These are phyloP conservation scores for Aspergillus sp. DNA, from an alignment of 2,329 filamentous ascomycete genomes.

Conservation along the genomic window DNA sequence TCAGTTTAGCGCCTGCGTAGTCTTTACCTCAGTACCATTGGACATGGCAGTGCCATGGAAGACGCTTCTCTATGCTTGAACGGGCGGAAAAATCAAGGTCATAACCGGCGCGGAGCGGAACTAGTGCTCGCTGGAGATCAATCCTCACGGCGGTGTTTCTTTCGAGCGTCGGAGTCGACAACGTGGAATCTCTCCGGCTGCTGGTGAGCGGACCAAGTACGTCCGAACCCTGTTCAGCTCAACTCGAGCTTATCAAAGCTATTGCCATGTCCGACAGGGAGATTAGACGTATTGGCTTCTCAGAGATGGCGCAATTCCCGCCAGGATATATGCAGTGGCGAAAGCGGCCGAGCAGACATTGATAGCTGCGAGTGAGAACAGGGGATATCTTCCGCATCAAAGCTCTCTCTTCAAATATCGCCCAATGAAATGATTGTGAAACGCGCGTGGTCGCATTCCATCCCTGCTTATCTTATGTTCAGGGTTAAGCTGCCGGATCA, in stretches of 20 bases:
- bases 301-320: not conserved
- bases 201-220: not conserved
- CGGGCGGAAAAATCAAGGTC: not conserved
- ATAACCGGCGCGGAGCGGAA: not conserved
- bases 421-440: constrained; percentile 1
- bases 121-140: no score
- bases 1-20: not conserved
- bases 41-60: not conserved
- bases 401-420: not conserved
- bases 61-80: not conserved
- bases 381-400: not conserved
- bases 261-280: not conserved
- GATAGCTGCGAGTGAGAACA: not conserved
- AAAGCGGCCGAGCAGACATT: not conserved
- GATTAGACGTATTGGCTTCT: not conserved
- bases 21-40: not conserved
- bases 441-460: not conserved
- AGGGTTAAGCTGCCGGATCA: not conserved
- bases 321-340: not conserved
- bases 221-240: not conserved
- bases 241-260: not conserved
- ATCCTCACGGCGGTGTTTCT: no score
- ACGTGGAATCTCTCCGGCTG: not conserved
- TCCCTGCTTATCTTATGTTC: constrained; percentile 4
- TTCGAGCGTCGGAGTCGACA: not conserved